These are phyloP conservation scores for Wickerhamomyces hampshirensis DNA, from an alignment of 805 yeast genomes.

Conservation along the genomic window DNA sequence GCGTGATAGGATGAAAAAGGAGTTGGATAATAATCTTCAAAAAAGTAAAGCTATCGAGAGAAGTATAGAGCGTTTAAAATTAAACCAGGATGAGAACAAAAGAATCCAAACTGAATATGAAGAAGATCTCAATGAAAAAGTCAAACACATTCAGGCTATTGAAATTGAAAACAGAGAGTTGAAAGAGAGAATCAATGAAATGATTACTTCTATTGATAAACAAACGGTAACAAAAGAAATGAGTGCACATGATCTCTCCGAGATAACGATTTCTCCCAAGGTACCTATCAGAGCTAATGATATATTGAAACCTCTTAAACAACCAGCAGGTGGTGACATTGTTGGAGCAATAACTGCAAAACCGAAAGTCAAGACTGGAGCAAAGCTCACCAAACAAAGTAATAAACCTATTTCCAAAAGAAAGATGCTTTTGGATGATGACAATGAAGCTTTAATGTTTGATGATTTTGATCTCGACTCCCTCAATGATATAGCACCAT, in stretches of 20 bases:
- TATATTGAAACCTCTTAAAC: no score
- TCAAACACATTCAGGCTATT: not conserved
- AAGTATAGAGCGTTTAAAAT: not conserved
- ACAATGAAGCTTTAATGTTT: slow-evolving; percentile 9
- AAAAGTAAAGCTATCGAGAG: slow-evolving; percentile 15
- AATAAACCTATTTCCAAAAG: slow-evolving; percentile 17
- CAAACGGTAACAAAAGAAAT: not conserved
- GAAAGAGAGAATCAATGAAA: slow-evolving; percentile 5
- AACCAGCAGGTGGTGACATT: no score
- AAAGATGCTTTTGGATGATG: slow-evolving; percentile 29
- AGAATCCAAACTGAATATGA: slow-evolving; percentile 13
- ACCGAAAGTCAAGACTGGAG: not conserved
- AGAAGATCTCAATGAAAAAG: slow-evolving; percentile 1
- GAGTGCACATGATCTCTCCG: no score
- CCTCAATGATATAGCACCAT: slow-evolving; percentile 7
- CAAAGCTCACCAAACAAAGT: not conserved
- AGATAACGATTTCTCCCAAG: no score
- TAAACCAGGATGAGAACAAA: slow-evolving; percentile 9
- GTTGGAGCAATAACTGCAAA: not conserved
- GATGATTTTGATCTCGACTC: slow-evolving; percentile 23
- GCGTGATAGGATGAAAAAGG: slow-evolving; percentile 26
- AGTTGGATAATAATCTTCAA: slow-evolving; percentile 2
- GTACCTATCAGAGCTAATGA: no score
- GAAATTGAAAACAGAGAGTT: slow-evolving; percentile 6
- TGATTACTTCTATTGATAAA: not conserved